Evolutionary conservation across 306 rosid species (phyloP).

Genomic region (Erythrophleum fordii): DNA sequence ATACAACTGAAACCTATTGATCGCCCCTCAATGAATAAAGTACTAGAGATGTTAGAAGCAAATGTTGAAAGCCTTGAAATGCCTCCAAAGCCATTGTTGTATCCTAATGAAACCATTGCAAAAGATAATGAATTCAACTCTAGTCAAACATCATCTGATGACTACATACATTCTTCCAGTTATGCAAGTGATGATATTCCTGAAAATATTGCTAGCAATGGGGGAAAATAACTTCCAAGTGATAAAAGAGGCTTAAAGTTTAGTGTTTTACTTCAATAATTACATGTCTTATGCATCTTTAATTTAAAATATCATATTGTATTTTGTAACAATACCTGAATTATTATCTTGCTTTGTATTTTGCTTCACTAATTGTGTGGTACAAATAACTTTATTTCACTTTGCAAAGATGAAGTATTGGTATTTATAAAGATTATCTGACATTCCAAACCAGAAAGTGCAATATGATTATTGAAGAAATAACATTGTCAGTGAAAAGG

Average conservation of each 20-base stretch:
- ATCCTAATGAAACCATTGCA: background rate
- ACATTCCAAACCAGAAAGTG: too few relatives aligned
- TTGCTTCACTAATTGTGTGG: too few relatives aligned
- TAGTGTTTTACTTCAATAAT: too few relatives aligned
- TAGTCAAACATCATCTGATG: background rate
- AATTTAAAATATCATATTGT: too few relatives aligned
- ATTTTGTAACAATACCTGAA: too few relatives aligned
- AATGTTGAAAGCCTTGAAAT: constrained; percentile 13
- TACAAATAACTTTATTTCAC: too few relatives aligned
- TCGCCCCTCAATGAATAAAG: constrained; percentile 40
- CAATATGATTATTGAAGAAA: too few relatives aligned
- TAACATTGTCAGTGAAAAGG: too few relatives aligned
- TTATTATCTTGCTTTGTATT: too few relatives aligned
- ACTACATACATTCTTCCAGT: background rate
- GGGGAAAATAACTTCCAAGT: background rate
- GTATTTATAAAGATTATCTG: too few relatives aligned
- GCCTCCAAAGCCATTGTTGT: constrained; percentile 33
- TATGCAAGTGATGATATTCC: background rate
- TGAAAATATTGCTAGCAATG: background rate
- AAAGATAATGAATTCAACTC: background rate
- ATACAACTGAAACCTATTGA: constrained; percentile 34
- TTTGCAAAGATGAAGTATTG: too few relatives aligned
- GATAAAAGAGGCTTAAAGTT: background rate
- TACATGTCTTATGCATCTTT: too few relatives aligned
- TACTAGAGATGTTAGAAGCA: constrained; percentile 39